Base-by-base conservation (phyloP, 2,329 filamentous ascomycete species). In the Hirsutella rhossiliensis region DNA sequence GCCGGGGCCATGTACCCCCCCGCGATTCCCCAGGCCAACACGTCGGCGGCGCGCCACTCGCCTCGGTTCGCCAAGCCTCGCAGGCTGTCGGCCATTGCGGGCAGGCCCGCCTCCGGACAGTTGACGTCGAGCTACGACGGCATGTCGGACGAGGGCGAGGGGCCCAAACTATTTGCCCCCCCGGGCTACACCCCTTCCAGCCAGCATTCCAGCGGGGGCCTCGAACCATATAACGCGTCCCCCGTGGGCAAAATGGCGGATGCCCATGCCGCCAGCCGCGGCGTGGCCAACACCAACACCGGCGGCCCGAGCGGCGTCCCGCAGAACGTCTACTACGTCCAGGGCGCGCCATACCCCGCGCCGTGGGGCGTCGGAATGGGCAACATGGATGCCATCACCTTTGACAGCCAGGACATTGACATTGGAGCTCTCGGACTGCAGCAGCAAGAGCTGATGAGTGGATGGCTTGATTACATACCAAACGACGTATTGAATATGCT, bases 381-480 rank as follows among this genome's bases (percentile, higher is more conserved):
- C 8, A 63, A 56, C 43, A 63, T 67, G 48, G 65, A 73, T 40
- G 63, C 65, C 49, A 82, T 88, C 63, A 80, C 84, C 48, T 85
- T 89, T 50, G 79, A 87, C 56, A 82, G 78, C 47, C 83, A 86
- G 49, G 83, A 89, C 50, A 78, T 90, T 30, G 83, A 89, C 50
- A 82, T 89, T 69, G 77, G 75, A 20, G 66, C 76, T 5, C 63
- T 88, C 17, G 80, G 78, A 0, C 48, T 72, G 34, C 64, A 67
- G 2, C 64, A 66, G 2, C 74, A 78, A 15, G 82, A 86, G 38
- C 75, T 86, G 62, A 77, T 84, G 69, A 78, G 80, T 1, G 63
- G 63, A 4, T 89, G 84, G 82, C 66, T 88, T 11, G 84, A 87
- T 53, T 85, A 84, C 47, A 64, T 87, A 7, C 82, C 83, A 0